Evolutionary conservation across 768 basidiomycete species (phyloP).

Genomic region (Boletus reticuloceps): DNA sequence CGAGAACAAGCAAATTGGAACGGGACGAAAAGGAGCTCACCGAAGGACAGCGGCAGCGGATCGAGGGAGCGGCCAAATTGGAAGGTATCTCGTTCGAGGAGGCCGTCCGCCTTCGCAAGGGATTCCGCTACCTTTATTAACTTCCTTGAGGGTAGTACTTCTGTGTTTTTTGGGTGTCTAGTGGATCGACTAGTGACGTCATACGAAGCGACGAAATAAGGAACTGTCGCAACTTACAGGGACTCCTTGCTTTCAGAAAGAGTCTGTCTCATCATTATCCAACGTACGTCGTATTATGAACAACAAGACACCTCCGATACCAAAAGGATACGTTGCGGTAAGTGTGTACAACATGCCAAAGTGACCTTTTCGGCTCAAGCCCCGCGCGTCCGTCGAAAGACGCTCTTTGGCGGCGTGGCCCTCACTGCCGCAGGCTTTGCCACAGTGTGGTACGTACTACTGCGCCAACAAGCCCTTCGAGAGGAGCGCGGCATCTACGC

Average conservation of each 20-base stretch:
- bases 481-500: constrained; percentile 16
- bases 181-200: no score
- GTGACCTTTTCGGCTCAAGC: background rate
- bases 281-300: constrained; percentile 1
- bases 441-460: constrained; percentile 21
- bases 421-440: constrained; percentile 20
- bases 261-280: no score
- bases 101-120: constrained; percentile 53
- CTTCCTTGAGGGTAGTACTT: background rate
- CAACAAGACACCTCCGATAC: constrained; percentile 7
- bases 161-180: no score
- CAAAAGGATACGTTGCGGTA: constrained; percentile 12
- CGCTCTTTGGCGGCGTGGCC: constrained; percentile 23
- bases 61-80: constrained; percentile 56
- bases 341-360: background rate
- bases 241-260: no score
- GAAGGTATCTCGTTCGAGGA: constrained; percentile 61
- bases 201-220: no score
- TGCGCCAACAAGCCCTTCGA: constrained; percentile 16
- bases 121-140: constrained; percentile 57
- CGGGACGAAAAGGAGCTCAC: constrained; percentile 44
- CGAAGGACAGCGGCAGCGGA: constrained; percentile 44
- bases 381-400: constrained; percentile 6
- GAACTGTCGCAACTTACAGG: no score
- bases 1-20: constrained; percentile 52